Conservation (phyloP, 148 eudicot species). For the Fagopyrum esculentum region DNA sequence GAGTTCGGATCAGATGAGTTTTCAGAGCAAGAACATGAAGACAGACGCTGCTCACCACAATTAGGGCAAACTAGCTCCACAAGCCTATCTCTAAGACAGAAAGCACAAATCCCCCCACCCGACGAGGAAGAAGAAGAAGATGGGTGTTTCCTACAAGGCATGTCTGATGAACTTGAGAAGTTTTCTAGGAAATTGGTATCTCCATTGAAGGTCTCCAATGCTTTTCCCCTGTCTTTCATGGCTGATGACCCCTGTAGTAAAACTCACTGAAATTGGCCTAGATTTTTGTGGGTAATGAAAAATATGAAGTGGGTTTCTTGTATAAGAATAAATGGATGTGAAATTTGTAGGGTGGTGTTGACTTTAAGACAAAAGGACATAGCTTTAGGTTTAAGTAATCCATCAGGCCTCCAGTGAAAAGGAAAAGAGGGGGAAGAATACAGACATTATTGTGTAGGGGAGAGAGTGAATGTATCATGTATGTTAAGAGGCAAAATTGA, state of each 20-base stretch:
- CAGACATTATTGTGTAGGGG: constrained; percentile 16
- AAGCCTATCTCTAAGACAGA: constrained; percentile 66
- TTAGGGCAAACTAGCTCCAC: constrained; percentile 62
- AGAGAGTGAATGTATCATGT: not conserved
- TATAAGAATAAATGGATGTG: constrained; percentile 4
- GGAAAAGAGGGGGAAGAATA: not conserved
- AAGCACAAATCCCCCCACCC: constrained; percentile 80
- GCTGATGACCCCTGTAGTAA: constrained; percentile 6
- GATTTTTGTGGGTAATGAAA: not conserved
- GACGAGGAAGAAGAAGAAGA: constrained; percentile 35
- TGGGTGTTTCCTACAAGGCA: constrained; percentile 70
- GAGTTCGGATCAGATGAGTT: constrained; percentile 38
- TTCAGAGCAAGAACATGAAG: constrained; percentile 59
- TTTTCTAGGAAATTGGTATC: constrained; percentile 14
- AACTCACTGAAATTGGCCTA: not conserved
- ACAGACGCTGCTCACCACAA: constrained; percentile 64
- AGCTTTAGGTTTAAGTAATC: constrained; percentile 28
- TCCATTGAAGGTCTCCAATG: constrained; percentile 35
- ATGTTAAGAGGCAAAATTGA: not conserved
- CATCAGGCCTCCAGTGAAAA: not conserved
- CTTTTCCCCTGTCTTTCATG: constrained; percentile 82
- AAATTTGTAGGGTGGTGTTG: constrained; percentile 18
- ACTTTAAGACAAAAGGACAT: not conserved
- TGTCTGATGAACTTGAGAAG: constrained; percentile 24
- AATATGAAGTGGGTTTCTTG: constrained; percentile 18